A percentile compares a stretch with the other conserved stretches of the same genome.
Conservation (phyloP, 129 eudicot genomes). For the Artemisia annua region DNA sequence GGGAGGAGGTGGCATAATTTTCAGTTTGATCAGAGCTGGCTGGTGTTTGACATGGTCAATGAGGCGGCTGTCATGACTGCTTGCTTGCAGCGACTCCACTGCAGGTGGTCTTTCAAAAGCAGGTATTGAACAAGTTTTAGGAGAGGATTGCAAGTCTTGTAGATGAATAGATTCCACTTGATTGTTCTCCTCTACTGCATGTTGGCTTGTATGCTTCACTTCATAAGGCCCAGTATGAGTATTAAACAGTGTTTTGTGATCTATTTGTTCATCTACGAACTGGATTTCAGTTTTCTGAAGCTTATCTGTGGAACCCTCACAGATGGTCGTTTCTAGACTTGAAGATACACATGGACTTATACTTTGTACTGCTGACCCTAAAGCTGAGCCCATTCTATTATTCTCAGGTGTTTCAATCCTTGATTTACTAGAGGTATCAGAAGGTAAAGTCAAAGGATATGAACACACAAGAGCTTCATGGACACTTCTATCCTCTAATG, state of each 20-base stretch:
- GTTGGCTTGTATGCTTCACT: slow-evolving; percentile 2
- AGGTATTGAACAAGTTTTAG: not conserved
- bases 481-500: slow-evolving; percentile 51
- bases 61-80: not conserved
- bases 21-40: not conserved
- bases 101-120: slow-evolving; percentile 2
- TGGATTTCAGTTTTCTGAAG: not conserved
- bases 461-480: slow-evolving; percentile 43
- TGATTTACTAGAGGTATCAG: slow-evolving; percentile 34
- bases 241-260: not conserved
- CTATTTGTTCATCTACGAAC: slow-evolving; percentile 38
- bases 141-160: slow-evolving; percentile 5
- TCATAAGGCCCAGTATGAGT: not conserved
- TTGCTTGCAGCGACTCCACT: not conserved
- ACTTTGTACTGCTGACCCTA: slow-evolving; percentile 33
- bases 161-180: not conserved
- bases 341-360: slow-evolving; percentile 50
- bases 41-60: slow-evolving; percentile 22
- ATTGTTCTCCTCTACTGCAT: not conserved
- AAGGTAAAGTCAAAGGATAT: slow-evolving; percentile 27
- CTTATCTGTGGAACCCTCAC: slow-evolving; percentile 32
- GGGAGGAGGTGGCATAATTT: not conserved
- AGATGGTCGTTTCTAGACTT: slow-evolving; percentile 28
- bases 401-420: slow-evolving; percentile 38
- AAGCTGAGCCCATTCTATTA: slow-evolving; percentile 37